Percentiles rank a stretch among this genome's conserved stretches.
phyloP scores from a whole-genome alignment of 805 yeast species.

The Starmerella stellata region DNA sequence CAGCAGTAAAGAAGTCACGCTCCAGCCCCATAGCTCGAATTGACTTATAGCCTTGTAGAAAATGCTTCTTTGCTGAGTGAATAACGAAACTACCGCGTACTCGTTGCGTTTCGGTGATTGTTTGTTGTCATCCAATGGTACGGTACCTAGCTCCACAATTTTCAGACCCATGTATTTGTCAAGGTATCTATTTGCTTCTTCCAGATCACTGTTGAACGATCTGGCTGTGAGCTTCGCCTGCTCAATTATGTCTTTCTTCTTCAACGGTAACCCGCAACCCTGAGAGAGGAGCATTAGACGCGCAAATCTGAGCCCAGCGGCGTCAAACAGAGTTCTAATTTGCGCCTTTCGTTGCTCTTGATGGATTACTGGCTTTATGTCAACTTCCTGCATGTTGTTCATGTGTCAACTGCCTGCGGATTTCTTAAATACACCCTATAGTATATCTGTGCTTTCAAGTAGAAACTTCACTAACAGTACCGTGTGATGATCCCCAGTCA shows the following conservation, averaged over 20 bases:
- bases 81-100: background rate
- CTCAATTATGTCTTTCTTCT: background rate
- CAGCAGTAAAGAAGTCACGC: conserved; percentile 1
- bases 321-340: too few species aligned
- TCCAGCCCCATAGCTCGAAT: conserved; percentile 1
- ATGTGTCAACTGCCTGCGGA: too few species aligned
- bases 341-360: too few species aligned
- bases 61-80: background rate
- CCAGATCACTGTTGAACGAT: background rate
- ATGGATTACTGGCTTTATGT: too few species aligned
- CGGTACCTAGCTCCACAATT: conserved; percentile 1
- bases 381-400: too few species aligned
- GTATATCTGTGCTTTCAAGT: too few species aligned
- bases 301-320: background rate
- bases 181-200: conserved; percentile 3
- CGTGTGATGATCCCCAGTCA: too few species aligned
- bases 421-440: too few species aligned
- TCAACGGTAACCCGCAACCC: background rate
- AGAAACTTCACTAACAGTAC: too few species aligned
- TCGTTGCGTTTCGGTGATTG: background rate
- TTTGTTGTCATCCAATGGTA: background rate
- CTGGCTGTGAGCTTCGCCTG: background rate
- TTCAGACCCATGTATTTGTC: conserved; percentile 1
- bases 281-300: background rate
- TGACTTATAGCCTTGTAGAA: background rate